Base-by-base conservation (phyloP, 2,329 filamentous ascomycete species). In the Hypoxylon sp. region DNA sequence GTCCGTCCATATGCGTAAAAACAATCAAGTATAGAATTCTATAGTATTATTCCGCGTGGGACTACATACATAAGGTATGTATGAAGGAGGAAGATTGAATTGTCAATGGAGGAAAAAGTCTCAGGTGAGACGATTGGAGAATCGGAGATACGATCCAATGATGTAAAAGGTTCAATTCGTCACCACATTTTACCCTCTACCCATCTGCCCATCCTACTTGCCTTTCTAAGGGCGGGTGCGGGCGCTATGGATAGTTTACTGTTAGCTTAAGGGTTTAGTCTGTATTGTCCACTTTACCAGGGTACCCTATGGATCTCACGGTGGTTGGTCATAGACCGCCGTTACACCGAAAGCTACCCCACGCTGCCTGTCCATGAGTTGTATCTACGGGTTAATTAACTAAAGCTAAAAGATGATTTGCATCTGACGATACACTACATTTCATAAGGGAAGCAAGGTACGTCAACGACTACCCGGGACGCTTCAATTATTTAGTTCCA, bases 101-200 rank as follows among this genome's bases (percentile, higher is more conserved):
- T 62, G 13, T 13, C 10, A 19, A 13, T n/a, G 46, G 39, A 50
- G 51, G 17, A 33, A 60, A 51, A 59, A 59, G 52, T 47, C 24
- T 37, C 60, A 42, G 55, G 11, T 54, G 50, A 70, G 37, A 53
- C 42, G 57, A 67, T 59, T 67, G 52, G 63, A 24, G 57, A 67
- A 39, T 69, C 67, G 63, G 60, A 67, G 67, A 67, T 70, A 67
- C 67, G 67, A 67, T 55, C 55, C 48, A 67, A 67, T 67, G 64
- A 70, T 67, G 67, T 65, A 67, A 57, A 64, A 58, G 47, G n/a
- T 35, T 29, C 39, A 59, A 59, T 42, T 66, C 58, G 55, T 66
- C 53, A 59, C 52, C 24, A 50, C 59, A 59, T 59, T 58, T 61
- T 59, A 3, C 14, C 37, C n/a, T 44, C 17, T 37, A 37, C 3